A percentile compares a stretch with the other conserved stretches of the same genome.
These are phyloP conservation scores for Populus tremula DNA, from an alignment of 345 rosid species.

Conservation along the genomic window DNA sequence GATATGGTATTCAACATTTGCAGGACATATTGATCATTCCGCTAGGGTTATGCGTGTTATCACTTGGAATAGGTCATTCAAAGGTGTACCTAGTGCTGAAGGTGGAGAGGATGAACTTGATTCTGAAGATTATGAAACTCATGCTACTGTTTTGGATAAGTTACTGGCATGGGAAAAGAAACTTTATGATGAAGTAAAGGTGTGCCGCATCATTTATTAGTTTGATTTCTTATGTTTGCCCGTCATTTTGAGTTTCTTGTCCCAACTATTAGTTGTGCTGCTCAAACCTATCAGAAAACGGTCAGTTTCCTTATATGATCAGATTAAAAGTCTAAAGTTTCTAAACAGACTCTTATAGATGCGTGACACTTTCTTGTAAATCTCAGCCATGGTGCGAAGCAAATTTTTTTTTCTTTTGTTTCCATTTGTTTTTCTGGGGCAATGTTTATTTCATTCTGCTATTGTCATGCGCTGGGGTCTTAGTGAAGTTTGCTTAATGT, in stretches of 20 bases:
- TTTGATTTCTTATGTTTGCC: neutral
- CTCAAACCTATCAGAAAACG: neutral
- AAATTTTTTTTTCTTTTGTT: neutral
- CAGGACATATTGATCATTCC: conserved; percentile 91
- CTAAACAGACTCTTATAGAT: neutral
- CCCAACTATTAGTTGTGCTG: neutral
- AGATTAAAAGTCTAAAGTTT: neutral
- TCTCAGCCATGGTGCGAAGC: neutral
- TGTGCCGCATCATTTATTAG: conserved; percentile 19
- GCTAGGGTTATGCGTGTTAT: conserved; percentile 91
- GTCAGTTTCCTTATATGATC: neutral
- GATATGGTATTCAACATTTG: conserved; percentile 5
- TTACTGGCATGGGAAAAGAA: conserved; percentile 97
- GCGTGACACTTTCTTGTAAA: neutral
- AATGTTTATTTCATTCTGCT: neutral
- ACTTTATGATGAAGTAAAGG: conserved; percentile 97
- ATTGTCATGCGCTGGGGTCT: neutral
- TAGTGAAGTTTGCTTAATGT: conserved; percentile 17
- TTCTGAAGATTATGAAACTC: conserved; percentile 76
- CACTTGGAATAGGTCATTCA: conserved; percentile 85
- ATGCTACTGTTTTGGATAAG: conserved; percentile 90
- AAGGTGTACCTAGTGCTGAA: conserved; percentile 59
- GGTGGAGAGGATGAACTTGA: conserved; percentile 62
- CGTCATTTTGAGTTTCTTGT: neutral
- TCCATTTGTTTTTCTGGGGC: neutral